phyloP scores from a whole-genome alignment of 352 stramenopile genomes.

The Pythium coloratum region DNA sequence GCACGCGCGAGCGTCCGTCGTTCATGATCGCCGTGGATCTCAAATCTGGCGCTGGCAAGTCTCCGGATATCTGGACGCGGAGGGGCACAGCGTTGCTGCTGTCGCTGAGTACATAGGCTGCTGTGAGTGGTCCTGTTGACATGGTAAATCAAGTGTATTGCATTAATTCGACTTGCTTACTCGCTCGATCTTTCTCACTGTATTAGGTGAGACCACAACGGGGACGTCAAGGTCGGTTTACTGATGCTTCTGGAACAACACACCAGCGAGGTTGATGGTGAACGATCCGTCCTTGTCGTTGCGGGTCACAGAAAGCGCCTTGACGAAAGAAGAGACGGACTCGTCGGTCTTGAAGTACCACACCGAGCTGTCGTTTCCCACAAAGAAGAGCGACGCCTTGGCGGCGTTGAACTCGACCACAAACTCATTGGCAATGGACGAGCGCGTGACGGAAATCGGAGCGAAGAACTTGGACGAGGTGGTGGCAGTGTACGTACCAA shows the following conservation, averaged over 20 bases:
- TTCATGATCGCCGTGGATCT: constrained; percentile 95
- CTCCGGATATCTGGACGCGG: constrained; percentile 93
- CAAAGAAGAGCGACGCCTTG: constrained; percentile 4
- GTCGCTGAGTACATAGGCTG: constrained; percentile 73
- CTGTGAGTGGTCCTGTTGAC: no score
- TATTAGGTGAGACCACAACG: neutral
- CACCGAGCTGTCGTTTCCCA: neutral
- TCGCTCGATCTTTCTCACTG: no score
- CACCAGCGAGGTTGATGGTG: neutral
- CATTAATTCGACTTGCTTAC: no score
- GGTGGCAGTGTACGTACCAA: constrained; percentile 43
- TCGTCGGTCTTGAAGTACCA: neutral
- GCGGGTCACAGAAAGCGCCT: neutral
- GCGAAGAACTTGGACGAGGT: constrained; percentile 41
- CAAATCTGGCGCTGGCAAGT: constrained; percentile 82
- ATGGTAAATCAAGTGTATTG: no score
- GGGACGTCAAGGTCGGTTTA: neutral
- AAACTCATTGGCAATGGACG: neutral
- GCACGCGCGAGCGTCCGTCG: constrained; percentile 92
- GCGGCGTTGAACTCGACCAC: neutral
- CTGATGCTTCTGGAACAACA: neutral
- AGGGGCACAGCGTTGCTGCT: constrained; percentile 92
- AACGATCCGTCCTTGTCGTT: neutral
- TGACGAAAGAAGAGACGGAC: neutral
- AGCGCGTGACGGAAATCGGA: constrained; percentile 27